These are phyloP conservation scores for Helicostylum pulchrum DNA, from an alignment of 192 early-diverging fungal genomes.

Conservation along the genomic window DNA sequence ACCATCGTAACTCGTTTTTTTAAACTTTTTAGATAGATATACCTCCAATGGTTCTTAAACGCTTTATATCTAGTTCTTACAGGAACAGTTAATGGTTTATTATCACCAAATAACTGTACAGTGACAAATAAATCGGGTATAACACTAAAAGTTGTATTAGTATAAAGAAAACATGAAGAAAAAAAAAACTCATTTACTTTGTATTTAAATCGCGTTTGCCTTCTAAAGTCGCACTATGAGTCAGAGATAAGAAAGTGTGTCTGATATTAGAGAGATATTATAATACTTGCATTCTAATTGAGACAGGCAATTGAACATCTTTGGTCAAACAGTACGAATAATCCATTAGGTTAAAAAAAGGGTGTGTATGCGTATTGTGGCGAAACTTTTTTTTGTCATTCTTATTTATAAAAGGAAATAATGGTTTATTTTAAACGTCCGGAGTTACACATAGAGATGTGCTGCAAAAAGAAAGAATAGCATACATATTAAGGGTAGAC, in stretches of 20 bases:
- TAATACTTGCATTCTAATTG: constrained; percentile 56
- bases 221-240: constrained; percentile 37
- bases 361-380: no score
- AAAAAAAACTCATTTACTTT: constrained; percentile 19
- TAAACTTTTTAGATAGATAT: constrained; percentile 2
- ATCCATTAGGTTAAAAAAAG: constrained; percentile 39
- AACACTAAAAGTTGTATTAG: constrained; percentile 33
- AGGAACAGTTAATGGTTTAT: constrained; percentile 61
- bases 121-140: constrained; percentile 60
- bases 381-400: no score
- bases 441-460: no score
- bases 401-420: no score
- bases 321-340: constrained; percentile 70
- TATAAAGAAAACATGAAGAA: background rate
- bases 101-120: constrained; percentile 67
- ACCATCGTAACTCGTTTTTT: constrained; percentile 2
- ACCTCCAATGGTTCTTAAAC: constrained; percentile 62
- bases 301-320: constrained; percentile 59
- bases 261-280: background rate
- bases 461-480: no score
- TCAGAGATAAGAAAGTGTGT: background rate
- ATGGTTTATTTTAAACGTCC: no score
- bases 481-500: no score
- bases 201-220: constrained; percentile 19
- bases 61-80: constrained; percentile 64